Conservation (phyloP, 495 filamentous ascomycete species). For the Pyrenopolyporus hunteri region DNA sequence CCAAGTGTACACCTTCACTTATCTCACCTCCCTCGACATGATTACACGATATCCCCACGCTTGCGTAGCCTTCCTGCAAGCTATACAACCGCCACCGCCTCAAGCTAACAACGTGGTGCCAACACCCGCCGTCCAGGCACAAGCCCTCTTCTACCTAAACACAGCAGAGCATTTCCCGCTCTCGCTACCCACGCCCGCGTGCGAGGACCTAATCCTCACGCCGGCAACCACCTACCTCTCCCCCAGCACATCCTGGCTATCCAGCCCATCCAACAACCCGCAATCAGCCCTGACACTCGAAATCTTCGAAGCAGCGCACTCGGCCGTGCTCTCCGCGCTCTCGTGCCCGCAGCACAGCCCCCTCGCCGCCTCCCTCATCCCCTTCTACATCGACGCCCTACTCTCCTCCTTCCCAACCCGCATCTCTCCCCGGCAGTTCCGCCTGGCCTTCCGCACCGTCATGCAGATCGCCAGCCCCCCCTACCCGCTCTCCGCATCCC, state of each 20-base stretch:
- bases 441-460: slow-evolving; percentile 89
- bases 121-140: slow-evolving; percentile 72
- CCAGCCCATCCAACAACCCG: slow-evolving; percentile 52
- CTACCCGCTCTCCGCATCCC: slow-evolving; percentile 68
- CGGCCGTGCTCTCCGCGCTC: slow-evolving; percentile 80
- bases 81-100: slow-evolving; percentile 62
- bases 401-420: slow-evolving; percentile 84
- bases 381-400: slow-evolving; percentile 84
- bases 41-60: slow-evolving; percentile 74
- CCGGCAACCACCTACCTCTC: slow-evolving; percentile 80
- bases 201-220: slow-evolving; percentile 75
- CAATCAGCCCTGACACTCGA: slow-evolving; percentile 58
- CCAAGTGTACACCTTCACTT: slow-evolving; percentile 85
- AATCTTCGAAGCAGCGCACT: slow-evolving; percentile 93
- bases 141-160: slow-evolving; percentile 93
- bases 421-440: slow-evolving; percentile 87
- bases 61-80: slow-evolving; percentile 71
- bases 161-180: slow-evolving; percentile 84
- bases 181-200: slow-evolving; percentile 65
- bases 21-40: slow-evolving; percentile 87
- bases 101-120: slow-evolving; percentile 65
- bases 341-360: slow-evolving; percentile 77
- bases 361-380: slow-evolving; percentile 73
- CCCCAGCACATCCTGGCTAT: slow-evolving; percentile 62
- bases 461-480: slow-evolving; percentile 87